Evolutionary conservation across 108 stramenopile genomes (phyloP), one percentile per base, ranked within the genome.

Genomic region (Cyclostephanos invisitatus): DNA sequence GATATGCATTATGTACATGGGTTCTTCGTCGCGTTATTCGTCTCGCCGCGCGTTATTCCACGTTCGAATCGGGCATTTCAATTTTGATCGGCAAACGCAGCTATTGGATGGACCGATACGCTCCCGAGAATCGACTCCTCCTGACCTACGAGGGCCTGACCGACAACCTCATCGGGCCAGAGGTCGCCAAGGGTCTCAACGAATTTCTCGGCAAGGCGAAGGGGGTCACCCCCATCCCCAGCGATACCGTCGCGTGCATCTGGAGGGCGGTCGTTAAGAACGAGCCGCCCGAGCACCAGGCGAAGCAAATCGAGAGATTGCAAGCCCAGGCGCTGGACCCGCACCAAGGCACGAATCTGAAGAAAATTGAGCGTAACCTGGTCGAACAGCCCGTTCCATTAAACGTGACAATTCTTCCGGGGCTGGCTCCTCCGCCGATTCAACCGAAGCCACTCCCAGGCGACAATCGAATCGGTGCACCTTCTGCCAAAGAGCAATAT

Each of bases 71-170:
- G 2, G 0, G 12, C 44, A 15, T 46, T 11, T 15, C 11, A 54
- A 54, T 54, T n/a, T 17, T 0, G 3, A 21, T 57, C 25, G 27
- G 4, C 32, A 29, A 28, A 37, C 47, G 21, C 64, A 77, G 75
- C 58, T 82, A 82, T 59, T 82, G 81, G 81, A 77, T 82, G 76
- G 77, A 78, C 21, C 76, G 81, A 40, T 77, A 73, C 48, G 27
- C 64, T 24, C 67, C 77, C 47, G 77, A 82, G 46, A 73, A 82
- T 44, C 70, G 81, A 2, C 48, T 73, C 48, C 44, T 82, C 58
- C 62, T 82, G 11, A 82, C 76, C 25, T 82, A 82, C 47, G 81
- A 82, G 60, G 81, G 81, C 3, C 72, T 82, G 20, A 82, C 81
- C 1, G 81, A 82, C 50, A 71, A 78, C 28, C 65, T 78, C 22